Evolutionary conservation across 148 eudicot genomes (phyloP).

Genomic region (Rhododendron simsii): DNA sequence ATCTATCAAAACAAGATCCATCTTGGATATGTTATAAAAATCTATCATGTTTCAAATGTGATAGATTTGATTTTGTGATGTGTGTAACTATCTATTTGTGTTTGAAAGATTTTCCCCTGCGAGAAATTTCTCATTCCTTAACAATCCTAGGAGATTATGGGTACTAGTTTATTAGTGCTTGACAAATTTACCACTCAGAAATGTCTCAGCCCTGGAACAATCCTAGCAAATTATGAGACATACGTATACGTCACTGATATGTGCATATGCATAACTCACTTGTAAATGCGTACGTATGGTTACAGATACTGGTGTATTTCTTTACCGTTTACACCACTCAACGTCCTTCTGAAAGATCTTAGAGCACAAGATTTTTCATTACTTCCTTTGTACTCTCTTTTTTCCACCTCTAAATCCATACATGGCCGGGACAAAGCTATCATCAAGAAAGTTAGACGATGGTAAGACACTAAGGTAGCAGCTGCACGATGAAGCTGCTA

Average conservation of each 20-base stretch:
- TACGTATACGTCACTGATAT: neutral
- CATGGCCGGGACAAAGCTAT: neutral
- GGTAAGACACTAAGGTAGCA: neutral
- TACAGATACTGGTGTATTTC: no score
- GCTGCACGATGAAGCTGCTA: neutral
- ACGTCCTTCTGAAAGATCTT: neutral
- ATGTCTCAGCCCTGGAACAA: neutral
- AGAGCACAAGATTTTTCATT: neutral
- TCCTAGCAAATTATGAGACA: neutral
- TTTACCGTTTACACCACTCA: neutral
- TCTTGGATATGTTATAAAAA: neutral
- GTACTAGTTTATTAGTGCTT: neutral
- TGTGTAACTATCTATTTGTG: neutral
- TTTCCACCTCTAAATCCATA: neutral
- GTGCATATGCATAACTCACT: neutral
- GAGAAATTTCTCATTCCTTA: neutral
- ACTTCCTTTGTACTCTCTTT: neutral
- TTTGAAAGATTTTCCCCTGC: neutral
- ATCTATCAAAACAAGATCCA: neutral
- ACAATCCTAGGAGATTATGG: neutral
- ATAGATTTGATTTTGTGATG: no score
- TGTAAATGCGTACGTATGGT: neutral
- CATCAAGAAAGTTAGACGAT: neutral
- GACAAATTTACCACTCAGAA: neutral
- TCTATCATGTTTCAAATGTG: neutral